Conservation (phyloP, 2,329 filamentous ascomycete species). For the Emericellopsis cladophorae region DNA sequence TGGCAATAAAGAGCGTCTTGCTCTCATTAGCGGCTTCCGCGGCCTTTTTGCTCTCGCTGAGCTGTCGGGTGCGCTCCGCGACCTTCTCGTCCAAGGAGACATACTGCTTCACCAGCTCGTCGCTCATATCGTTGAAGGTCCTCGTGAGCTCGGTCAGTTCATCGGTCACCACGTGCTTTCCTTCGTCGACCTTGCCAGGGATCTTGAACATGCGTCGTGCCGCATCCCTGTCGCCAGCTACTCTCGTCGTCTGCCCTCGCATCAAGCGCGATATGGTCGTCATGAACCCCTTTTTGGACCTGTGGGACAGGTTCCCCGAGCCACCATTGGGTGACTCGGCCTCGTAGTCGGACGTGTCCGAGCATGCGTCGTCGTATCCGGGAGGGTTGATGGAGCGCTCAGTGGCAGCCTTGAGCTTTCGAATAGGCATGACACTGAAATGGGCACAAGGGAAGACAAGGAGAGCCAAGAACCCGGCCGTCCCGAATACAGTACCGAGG, state of each 20-base stretch:
- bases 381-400: constrained; percentile 58
- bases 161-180: constrained; percentile 66
- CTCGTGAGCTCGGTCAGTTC: constrained; percentile 72
- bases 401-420: constrained; percentile 62
- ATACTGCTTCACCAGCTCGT: constrained; percentile 81
- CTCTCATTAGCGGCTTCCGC: constrained; percentile 93
- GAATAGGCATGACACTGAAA: constrained; percentile 68
- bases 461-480: constrained; percentile 58
- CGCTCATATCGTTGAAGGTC: constrained; percentile 90
- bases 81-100: constrained; percentile 75
- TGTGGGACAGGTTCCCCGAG: constrained; percentile 19
- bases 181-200: constrained; percentile 66
- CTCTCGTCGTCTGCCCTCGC: constrained; percentile 16
- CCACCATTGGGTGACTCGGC: constrained; percentile 20
- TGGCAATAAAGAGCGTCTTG: constrained; percentile 95
- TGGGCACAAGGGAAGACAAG: constrained; percentile 71
- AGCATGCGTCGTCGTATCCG: constrained; percentile 38
- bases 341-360: constrained; percentile 26
- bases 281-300: constrained; percentile 29
- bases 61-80: constrained; percentile 65
- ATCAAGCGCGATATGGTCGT: constrained; percentile 23
- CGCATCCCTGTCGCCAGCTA: constrained; percentile 14
- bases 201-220: constrained; percentile 61
- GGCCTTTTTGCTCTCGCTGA: constrained; percentile 82
- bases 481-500: constrained; percentile 74